Evolutionary conservation across 306 rosid genomes (phyloP).

Genomic region (Glycine latifolia): DNA sequence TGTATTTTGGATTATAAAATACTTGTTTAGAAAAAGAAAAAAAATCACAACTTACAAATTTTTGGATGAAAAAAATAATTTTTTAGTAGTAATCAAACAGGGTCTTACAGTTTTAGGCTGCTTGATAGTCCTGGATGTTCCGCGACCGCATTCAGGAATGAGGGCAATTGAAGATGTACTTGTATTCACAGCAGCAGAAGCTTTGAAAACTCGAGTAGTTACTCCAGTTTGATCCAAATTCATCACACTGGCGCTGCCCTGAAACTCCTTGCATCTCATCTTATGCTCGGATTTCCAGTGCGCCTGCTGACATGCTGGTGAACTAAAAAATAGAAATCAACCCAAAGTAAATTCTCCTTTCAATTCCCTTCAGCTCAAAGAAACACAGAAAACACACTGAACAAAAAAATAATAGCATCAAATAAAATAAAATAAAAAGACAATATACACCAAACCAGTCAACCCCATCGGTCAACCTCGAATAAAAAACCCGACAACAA

Average conservation of each 20-base stretch:
- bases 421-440: too few species aligned
- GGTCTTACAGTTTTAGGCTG: slow-evolving; percentile 61
- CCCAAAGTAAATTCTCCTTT: background rate
- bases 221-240: background rate
- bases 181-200: slow-evolving; percentile 52
- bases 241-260: background rate
- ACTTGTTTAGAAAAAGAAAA: too few species aligned
- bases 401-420: too few species aligned
- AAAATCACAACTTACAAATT: too few species aligned
- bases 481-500: too few species aligned
- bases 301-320: slow-evolving; percentile 65
- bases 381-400: background rate
- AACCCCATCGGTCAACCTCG: too few species aligned
- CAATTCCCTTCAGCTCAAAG: background rate
- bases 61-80: too few species aligned
- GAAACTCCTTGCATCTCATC: slow-evolving; percentile 60
- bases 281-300: slow-evolving; percentile 85
- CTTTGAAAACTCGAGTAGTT: slow-evolving; percentile 42
- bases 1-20: too few species aligned
- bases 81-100: too few species aligned
- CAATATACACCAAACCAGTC: too few species aligned
- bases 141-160: slow-evolving; percentile 54
- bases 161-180: slow-evolving; percentile 59
- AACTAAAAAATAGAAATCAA: slow-evolving; percentile 55
- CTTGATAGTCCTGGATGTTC: slow-evolving; percentile 62